Conservation (phyloP, 2,329 filamentous ascomycete species). For the Acarospora socialis region DNA sequence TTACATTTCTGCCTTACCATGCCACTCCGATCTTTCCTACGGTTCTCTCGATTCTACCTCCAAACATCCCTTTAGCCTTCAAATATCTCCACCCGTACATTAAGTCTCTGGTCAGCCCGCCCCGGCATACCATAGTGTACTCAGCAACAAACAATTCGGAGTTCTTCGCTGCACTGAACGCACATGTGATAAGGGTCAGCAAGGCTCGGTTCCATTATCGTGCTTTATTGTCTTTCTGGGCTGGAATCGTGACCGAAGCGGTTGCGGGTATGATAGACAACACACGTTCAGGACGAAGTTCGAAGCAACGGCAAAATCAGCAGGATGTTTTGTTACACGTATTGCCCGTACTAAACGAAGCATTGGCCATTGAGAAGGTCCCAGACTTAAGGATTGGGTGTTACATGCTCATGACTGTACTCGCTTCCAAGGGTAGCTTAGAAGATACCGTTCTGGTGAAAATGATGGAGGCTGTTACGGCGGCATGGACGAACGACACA, state of each 20-base stretch:
- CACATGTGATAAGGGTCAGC: slow-evolving; percentile 63
- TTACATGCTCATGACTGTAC: slow-evolving; percentile 79
- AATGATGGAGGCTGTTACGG: slow-evolving; percentile 77
- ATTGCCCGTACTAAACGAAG: slow-evolving; percentile 59
- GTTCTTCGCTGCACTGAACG: slow-evolving; percentile 64
- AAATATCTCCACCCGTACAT: slow-evolving; percentile 80
- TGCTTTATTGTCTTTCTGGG: slow-evolving; percentile 78
- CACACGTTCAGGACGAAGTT: slow-evolving; percentile 58
- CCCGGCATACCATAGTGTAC: slow-evolving; percentile 69
- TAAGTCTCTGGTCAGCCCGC: slow-evolving; percentile 58
- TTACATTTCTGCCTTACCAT: slow-evolving; percentile 89
- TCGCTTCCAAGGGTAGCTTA: slow-evolving; percentile 69
- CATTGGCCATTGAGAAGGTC: slow-evolving; percentile 58
- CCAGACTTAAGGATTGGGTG: slow-evolving; percentile 72
- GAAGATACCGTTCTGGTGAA: slow-evolving; percentile 68
- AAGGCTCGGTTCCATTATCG: slow-evolving; percentile 59
- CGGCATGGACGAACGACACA: slow-evolving; percentile 49
- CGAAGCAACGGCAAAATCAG: slow-evolving; percentile 65
- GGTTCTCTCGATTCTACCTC: slow-evolving; percentile 73
- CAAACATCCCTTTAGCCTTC: slow-evolving; percentile 55
- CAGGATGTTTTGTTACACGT: slow-evolving; percentile 59
- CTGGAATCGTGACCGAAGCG: slow-evolving; percentile 71
- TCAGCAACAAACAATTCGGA: slow-evolving; percentile 63
- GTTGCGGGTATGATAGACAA: slow-evolving; percentile 69
- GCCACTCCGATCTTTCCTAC: slow-evolving; percentile 72